Conservation (phyloP, 352 stramenopile genomes). For the Globisporangium paroecandrum region DNA sequence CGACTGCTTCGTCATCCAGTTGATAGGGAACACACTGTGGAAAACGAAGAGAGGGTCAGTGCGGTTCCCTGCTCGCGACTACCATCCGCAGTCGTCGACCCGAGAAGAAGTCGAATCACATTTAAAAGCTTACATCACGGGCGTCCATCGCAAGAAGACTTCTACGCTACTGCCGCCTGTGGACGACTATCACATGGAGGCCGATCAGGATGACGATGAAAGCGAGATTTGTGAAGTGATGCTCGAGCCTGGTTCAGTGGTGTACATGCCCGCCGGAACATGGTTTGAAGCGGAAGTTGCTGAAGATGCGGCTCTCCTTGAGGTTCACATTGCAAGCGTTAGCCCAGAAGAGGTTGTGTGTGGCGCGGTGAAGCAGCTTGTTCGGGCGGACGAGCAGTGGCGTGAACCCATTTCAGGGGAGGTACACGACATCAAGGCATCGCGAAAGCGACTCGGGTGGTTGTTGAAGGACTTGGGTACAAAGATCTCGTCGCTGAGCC, state of each 20-base stretch:
- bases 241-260: constrained; percentile 34
- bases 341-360: constrained; percentile 24
- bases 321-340: constrained; percentile 33
- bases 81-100: constrained; percentile 22
- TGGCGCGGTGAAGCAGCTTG: constrained; percentile 30
- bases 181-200: constrained; percentile 19
- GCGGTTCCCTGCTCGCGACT: constrained; percentile 22
- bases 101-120: constrained; percentile 1
- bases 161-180: constrained; percentile 15
- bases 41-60: constrained; percentile 22
- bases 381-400: constrained; percentile 26
- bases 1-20: constrained; percentile 39
- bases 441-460: constrained; percentile 14
- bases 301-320: constrained; percentile 33
- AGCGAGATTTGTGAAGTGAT: constrained; percentile 8
- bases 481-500: constrained; percentile 20
- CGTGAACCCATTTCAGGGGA: constrained; percentile 19
- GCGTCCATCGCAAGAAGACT: background rate
- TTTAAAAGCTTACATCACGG: constrained; percentile 20
- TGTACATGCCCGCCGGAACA: constrained; percentile 48
- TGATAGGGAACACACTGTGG: constrained; percentile 32
- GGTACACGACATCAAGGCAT: constrained; percentile 9
- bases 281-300: constrained; percentile 38
- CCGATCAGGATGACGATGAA: constrained; percentile 12
- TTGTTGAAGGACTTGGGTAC: constrained; percentile 23